Percentiles rank a stretch among this genome's conserved stretches.
These are phyloP conservation scores for Quercus agrifolia DNA, from an alignment of 306 rosid species.

Conservation along the genomic window DNA sequence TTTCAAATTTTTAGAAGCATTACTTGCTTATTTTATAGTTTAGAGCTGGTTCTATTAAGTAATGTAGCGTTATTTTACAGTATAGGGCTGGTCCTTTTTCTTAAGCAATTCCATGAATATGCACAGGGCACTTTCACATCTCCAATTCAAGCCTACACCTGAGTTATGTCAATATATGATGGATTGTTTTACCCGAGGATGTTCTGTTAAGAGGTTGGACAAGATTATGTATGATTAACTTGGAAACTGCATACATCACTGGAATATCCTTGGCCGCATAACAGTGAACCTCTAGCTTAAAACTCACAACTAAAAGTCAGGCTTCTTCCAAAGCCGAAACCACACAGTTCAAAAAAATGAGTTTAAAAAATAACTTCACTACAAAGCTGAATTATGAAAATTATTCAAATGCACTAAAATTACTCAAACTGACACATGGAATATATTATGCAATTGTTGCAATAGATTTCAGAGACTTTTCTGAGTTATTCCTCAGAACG, in stretches of 20 bases:
- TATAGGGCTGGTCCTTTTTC: too few relatives aligned
- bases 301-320: conserved; percentile 44
- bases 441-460: conserved; percentile 68
- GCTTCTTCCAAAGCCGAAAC: conserved; percentile 72
- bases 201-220: conserved; percentile 60
- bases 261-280: conserved; percentile 65
- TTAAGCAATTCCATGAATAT: too few relatives aligned
- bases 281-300: conserved; percentile 78
- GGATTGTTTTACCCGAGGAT: conserved; percentile 55
- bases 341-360: conserved; percentile 2
- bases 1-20: too few relatives aligned
- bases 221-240: conserved; percentile 53
- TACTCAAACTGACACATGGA: conserved; percentile 55
- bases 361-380: not conserved
- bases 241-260: conserved; percentile 59
- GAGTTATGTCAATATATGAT: not conserved
- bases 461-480: conserved; percentile 43
- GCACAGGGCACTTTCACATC: too few relatives aligned
- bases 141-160: too few relatives aligned
- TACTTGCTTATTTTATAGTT: too few relatives aligned
- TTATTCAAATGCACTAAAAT: not conserved
- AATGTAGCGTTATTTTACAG: too few relatives aligned
- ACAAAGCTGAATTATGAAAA: not conserved
- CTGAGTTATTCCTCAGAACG: conserved; percentile 66
- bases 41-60: too few relatives aligned